Conservation (phyloP, 2,329 filamentous ascomycete genomes). For the Lomentospora prolificans region DNA sequence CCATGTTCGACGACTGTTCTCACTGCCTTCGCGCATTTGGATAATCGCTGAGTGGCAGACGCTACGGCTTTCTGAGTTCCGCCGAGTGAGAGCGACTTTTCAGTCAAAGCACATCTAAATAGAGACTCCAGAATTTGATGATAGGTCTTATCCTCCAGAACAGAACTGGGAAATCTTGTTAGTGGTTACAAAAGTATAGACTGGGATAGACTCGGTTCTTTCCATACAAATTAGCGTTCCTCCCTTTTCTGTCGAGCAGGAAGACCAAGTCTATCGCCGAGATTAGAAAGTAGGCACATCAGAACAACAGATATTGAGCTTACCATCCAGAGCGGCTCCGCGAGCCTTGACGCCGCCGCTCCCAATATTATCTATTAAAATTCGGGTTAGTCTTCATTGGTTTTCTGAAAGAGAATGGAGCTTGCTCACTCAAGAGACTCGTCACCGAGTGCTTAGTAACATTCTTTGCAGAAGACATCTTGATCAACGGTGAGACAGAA, state of each 20-base stretch:
- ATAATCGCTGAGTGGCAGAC: conserved; percentile 46
- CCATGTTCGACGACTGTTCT: conserved; percentile 63
- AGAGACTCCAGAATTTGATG: conserved; percentile 73
- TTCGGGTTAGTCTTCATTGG: conserved; percentile 8
- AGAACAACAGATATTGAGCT: conserved; percentile 1
- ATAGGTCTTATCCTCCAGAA: conserved; percentile 66
- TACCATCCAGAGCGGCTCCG: conserved; percentile 31
- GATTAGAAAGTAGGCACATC: neutral
- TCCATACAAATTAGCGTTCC: conserved; percentile 25
- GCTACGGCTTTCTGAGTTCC: conserved; percentile 41
- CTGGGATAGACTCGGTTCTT: neutral
- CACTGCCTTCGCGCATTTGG: conserved; percentile 60
- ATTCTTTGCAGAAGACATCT: neutral
- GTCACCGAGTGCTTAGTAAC: neutral
- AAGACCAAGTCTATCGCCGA: conserved; percentile 23
- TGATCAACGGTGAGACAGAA: neutral
- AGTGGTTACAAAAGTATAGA: neutral
- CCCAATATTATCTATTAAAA: conserved; percentile 22
- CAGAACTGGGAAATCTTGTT: neutral
- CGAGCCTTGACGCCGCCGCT: conserved; percentile 26
- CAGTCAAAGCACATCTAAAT: conserved; percentile 57
- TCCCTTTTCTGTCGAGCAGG: conserved; percentile 25
- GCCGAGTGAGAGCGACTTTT: conserved; percentile 55
- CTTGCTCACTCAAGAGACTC: neutral
- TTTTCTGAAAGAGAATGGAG: neutral